Evolutionary conservation across 2,329 filamentous ascomycete species (phyloP).

Genomic region (Epichloe sibirici): DNA sequence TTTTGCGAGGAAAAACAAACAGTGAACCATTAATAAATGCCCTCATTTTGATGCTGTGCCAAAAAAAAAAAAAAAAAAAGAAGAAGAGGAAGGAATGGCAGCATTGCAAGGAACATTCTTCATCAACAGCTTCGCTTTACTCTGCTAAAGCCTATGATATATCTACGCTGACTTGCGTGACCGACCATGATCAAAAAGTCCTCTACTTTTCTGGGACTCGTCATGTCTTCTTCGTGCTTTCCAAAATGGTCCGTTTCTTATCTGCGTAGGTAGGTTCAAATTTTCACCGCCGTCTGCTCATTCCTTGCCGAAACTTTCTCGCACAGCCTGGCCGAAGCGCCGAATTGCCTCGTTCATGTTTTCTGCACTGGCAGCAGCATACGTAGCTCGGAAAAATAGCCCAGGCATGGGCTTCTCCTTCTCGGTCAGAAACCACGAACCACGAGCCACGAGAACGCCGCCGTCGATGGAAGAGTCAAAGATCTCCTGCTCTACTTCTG

Average conservation of each 20-base stretch:
- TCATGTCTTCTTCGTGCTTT: neutral
- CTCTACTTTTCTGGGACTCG: no score
- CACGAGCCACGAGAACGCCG: slow-evolving; percentile 69
- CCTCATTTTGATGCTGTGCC: no score
- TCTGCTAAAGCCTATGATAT: no score
- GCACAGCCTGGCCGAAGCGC: slow-evolving; percentile 64
- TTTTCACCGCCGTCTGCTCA: slow-evolving; percentile 8
- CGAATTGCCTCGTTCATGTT: slow-evolving; percentile 61
- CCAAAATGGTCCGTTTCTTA: neutral
- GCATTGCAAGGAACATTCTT: neutral
- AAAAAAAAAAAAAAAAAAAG: neutral
- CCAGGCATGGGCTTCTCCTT: slow-evolving; percentile 44
- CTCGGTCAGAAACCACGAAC: slow-evolving; percentile 85
- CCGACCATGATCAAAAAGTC: no score
- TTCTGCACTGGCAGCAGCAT: slow-evolving; percentile 62
- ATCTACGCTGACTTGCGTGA: no score
- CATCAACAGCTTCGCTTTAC: no score
- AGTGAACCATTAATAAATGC: neutral
- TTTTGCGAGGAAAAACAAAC: neutral
- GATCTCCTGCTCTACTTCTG: slow-evolving; percentile 72
- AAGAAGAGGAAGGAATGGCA: neutral
- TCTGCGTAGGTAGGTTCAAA: neutral
- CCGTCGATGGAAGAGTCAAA: slow-evolving; percentile 65
- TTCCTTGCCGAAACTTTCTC: slow-evolving; percentile 36
- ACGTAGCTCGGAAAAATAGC: slow-evolving; percentile 84